Conservation (phyloP, 345 rosid genomes). For the Acer campestre region DNA sequence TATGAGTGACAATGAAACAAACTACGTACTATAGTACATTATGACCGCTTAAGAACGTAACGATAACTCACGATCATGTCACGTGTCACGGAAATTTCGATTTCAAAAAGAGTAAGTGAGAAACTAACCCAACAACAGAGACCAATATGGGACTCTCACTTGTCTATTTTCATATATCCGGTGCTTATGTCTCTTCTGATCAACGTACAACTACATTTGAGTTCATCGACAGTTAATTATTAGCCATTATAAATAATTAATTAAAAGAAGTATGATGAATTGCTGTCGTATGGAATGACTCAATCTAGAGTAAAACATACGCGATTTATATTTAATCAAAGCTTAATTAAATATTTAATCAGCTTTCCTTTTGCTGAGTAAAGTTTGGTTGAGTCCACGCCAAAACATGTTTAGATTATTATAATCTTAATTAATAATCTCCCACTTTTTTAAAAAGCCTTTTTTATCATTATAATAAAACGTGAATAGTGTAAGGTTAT, state of each 20-base stretch:
- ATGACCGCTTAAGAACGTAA: no score
- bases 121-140: no score
- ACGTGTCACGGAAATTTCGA: no score
- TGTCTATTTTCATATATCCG: not conserved
- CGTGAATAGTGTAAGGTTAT: constrained; percentile 13
- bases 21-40: no score
- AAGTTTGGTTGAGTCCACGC: constrained; percentile 28
- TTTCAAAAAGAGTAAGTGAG: no score
- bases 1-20: no score
- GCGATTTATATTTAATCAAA: not conserved
- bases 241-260: no score
- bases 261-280: not conserved
- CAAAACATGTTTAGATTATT: constrained; percentile 14
- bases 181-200: not conserved
- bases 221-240: no score
- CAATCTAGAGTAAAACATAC: constrained; percentile 18
- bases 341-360: not conserved
- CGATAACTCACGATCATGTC: no score
- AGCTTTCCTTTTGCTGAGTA: not conserved
- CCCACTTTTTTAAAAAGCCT: not conserved
- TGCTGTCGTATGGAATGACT: constrained; percentile 33
- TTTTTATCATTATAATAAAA: constrained; percentile 14
- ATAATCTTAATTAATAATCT: constrained; percentile 8
- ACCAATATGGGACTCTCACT: not conserved
- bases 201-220: not conserved